phyloP scores from a whole-genome alignment of 768 basidiomycete genomes.

The Termitomyces sp. region DNA sequence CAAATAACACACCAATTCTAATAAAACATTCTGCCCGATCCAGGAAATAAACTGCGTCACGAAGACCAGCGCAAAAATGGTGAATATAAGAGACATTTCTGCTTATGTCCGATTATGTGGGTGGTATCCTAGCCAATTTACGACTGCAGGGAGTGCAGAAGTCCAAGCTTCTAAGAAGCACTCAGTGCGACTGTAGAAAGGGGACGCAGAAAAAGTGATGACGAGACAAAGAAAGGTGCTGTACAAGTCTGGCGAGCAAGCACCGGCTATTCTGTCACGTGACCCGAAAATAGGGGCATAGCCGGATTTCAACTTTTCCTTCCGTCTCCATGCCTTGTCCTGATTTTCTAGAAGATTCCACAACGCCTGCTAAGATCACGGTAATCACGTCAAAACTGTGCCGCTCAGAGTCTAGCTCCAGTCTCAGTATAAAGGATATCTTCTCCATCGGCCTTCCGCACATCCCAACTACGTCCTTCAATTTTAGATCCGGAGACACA shows the following conservation, averaged over 20 bases:
- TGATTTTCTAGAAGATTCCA: neutral
- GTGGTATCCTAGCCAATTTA: constrained; percentile 7
- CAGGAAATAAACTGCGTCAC: constrained; percentile 80
- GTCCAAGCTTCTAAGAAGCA: constrained; percentile 9
- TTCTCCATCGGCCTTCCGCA: neutral
- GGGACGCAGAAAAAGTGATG: constrained; percentile 11
- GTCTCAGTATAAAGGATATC: neutral
- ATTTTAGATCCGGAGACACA: no score
- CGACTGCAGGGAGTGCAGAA: constrained; percentile 1
- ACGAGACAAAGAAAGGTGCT: constrained; percentile 12
- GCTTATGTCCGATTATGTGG: constrained; percentile 6
- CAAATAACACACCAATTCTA: constrained; percentile 60
- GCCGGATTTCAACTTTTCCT: neutral
- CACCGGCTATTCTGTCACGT: neutral
- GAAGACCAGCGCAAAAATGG: constrained; percentile 80
- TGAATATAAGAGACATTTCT: constrained; percentile 71
- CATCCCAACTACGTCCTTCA: neutral
- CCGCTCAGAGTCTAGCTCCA: neutral
- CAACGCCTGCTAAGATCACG: neutral
- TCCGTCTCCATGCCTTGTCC: neutral
- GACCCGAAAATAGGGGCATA: neutral
- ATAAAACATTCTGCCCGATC: constrained; percentile 82
- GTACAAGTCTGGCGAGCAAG: constrained; percentile 1
- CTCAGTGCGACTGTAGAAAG: constrained; percentile 8
- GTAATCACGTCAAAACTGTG: no score